Evolutionary conservation across 371 early-diverging fungal species (phyloP), one percentile per base, ranked within the genome.

Genomic region (Amoeboaphelidium protococcarum): DNA sequence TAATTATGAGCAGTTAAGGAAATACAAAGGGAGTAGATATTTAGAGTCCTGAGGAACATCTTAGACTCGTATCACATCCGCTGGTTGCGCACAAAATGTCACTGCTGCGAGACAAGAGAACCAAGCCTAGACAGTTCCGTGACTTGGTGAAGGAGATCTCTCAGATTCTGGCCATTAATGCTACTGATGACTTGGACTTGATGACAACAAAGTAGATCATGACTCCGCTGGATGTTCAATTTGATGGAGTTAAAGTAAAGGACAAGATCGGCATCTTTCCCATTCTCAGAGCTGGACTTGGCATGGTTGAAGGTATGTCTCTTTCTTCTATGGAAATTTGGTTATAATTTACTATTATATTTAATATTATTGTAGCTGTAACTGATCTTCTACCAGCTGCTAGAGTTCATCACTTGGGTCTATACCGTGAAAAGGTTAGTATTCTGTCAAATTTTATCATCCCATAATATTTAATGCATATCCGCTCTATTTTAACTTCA

Each of bases 401-500:
- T 13, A 65, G 70, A 41, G 70, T 82, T 20, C 68, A 72, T 43
- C 85, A 84, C 59, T 52, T 86, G 24, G 85, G 86, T 19, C 56
- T 84, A 24, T 86, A 72, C 61, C 64, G 85, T 50, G 87, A 85
- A 59, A 75, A 79, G 61, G 74, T 72, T 58, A 40, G 47, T 23
- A 43, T 37, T 44, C 12, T 27, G 1, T 2, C 21, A 23, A 25
- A 50, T 25, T 24, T 21, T 25, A 41, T 19, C 20, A 20, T 3
- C 16, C 19, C 26, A 41, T n/a, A n/a, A n/a, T n/a, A n/a, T n/a
- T n/a, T n/a, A n/a, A n/a, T n/a, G n/a, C n/a, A n/a, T n/a, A n/a
- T n/a, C n/a, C n/a, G n/a, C n/a, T n/a, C n/a, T n/a, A n/a, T n/a
- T n/a, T n/a, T n/a, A n/a, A n/a, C n/a, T n/a, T n/a, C n/a, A n/a